Percentiles rank a stretch among this genome's conserved stretches.
Conservation (phyloP, 805 yeast genomes). For the Deakozyma indianensis region DNA sequence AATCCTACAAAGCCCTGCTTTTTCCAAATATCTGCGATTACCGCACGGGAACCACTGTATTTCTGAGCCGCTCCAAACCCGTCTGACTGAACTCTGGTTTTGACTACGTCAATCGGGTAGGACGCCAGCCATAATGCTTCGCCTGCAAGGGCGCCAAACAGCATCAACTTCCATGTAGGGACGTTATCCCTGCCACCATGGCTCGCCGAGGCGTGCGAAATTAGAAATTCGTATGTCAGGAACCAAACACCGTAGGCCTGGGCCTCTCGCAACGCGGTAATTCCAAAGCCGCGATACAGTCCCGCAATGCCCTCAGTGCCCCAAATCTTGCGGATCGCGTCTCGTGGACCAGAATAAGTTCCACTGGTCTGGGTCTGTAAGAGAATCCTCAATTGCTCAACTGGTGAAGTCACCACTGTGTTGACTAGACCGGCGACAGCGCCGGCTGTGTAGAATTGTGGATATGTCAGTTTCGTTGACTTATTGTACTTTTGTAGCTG, state of each 20-base stretch:
- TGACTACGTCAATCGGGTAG: slow-evolving; percentile 51
- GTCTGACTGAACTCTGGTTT: slow-evolving; percentile 45
- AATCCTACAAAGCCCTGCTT: slow-evolving; percentile 34
- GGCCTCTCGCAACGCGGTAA: slow-evolving; percentile 44
- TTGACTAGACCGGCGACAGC: slow-evolving; percentile 56
- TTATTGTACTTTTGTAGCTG: slow-evolving; percentile 22
- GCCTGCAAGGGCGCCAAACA: slow-evolving; percentile 54
- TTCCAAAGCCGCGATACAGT: slow-evolving; percentile 37
- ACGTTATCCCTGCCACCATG: slow-evolving; percentile 29
- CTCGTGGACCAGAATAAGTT: slow-evolving; percentile 29
- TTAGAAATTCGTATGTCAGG: slow-evolving; percentile 44
- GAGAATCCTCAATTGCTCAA: slow-evolving; percentile 50
- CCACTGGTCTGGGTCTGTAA: slow-evolving; percentile 34
- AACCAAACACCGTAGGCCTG: slow-evolving; percentile 73
- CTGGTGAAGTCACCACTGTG: slow-evolving; percentile 47
- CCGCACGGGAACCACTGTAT: slow-evolving; percentile 28
- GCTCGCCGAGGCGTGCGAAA: slow-evolving; percentile 16
- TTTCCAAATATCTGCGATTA: slow-evolving; percentile 29
- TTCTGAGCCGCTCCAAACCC: slow-evolving; percentile 21
- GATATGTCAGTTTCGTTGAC: slow-evolving; percentile 26
- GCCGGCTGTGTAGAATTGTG: slow-evolving; percentile 48
- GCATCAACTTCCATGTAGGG: slow-evolving; percentile 39
- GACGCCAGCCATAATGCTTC: slow-evolving; percentile 58
- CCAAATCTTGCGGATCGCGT: slow-evolving; percentile 31
- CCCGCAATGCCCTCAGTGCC: slow-evolving; percentile 31